Evolutionary conservation across 495 filamentous ascomycete species (phyloP), one percentile per base, ranked within the genome.

Genomic region (Paragyromitra xinjiangensis): DNA sequence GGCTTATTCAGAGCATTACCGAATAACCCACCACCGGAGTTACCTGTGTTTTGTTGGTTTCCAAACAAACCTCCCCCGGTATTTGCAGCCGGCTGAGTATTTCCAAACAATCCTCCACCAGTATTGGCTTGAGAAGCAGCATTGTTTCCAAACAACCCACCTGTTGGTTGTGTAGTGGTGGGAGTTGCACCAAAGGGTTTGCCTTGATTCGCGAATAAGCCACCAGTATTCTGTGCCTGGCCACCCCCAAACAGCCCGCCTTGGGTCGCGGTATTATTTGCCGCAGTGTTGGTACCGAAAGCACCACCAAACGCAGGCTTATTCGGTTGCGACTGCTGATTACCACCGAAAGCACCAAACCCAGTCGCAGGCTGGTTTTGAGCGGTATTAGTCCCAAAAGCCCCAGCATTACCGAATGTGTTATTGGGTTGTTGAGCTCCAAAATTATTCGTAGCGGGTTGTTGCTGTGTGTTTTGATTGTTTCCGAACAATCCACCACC

Each of bases 21-120:
- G 59, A 91, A 91, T 14, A 90, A 81, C 64, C 88, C 86, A 63
- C 85, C 85, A 40, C 84, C 84, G 34, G 69, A 73, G 40, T 63
- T 56, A 16, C 84, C 84, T 19, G 84, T 84, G 63, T 81, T 83
- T 26, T 87, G 84, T 69, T 88, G 88, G 45, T 81, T 75, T 14
- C 89, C 90, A 80, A 96, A 94, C 9, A 93, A 84, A 3, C 90
- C 88, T 16, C 85, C 87, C 22, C 87, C 86, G 24, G 85, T 75
- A 37, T 83, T 83, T 45, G 75, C 62, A 29, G 81, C 68, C 42
- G 86, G 84, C 24, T 81, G 84, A 80, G 71, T 67, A 65, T 59
- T 79, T 69, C 87, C 89, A 71, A 89, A 90, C 39, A 90, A 78
- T 29, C 87, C 86, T 29, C 81, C 82, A 16, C 85, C 84, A 29